Conservation (phyloP, 441 rosid genomes). For the Euphorbia schlechtendalii region DNA sequence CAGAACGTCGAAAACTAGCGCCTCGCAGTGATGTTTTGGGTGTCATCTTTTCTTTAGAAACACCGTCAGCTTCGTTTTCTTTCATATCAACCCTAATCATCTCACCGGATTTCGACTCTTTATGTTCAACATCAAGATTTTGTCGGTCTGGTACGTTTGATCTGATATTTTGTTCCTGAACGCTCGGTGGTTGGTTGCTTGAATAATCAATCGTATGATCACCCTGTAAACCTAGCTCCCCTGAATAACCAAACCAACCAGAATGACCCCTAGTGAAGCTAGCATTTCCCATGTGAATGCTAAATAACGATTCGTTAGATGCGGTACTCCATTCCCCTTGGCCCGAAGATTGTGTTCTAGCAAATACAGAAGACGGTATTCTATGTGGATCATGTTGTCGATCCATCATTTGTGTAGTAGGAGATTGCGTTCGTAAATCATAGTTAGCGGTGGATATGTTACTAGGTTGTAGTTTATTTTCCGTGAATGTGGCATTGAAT, state of each 20-base stretch:
- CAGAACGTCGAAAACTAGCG: constrained; percentile 34
- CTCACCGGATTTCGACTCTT: constrained; percentile 47
- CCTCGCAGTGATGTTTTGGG: constrained; percentile 2
- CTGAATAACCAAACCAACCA: constrained; percentile 33
- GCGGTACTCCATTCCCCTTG: constrained; percentile 67
- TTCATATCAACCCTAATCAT: constrained; percentile 46
- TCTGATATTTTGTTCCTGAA: constrained; percentile 2
- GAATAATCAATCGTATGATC: constrained; percentile 31
- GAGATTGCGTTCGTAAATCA: constrained; percentile 25
- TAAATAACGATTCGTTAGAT: constrained; percentile 81
- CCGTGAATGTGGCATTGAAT: background rate
- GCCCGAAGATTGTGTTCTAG: constrained; percentile 32
- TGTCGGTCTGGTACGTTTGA: constrained; percentile 12
- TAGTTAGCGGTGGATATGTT: no score
- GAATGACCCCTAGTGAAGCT: constrained; percentile 53
- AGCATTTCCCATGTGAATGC: constrained; percentile 50
- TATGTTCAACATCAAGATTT: constrained; percentile 21
- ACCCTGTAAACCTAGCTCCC: constrained; percentile 43
- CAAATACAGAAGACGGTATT: constrained; percentile 59
- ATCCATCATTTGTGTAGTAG: constrained; percentile 49
- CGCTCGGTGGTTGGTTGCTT: constrained; percentile 18
- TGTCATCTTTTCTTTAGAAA: constrained; percentile 16
- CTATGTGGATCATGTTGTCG: constrained; percentile 33
- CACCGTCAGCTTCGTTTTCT: constrained; percentile 38
- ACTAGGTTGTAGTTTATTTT: background rate